phyloP scores from a whole-genome alignment of 1,284 basidiomycete species.

The Cutaneotrichosporon sp. region DNA sequence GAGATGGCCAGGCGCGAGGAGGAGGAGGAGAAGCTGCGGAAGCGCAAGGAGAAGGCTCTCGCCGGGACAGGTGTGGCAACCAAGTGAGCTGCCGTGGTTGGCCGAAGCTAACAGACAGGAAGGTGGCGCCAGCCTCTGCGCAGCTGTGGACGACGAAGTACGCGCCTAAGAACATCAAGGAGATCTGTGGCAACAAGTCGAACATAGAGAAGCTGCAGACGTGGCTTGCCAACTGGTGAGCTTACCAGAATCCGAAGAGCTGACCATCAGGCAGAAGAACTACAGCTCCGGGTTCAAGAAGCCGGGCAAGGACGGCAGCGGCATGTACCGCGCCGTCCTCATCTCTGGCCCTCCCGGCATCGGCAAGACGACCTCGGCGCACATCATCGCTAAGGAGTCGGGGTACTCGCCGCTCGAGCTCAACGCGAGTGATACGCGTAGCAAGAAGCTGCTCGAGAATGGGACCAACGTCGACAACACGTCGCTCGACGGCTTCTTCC shows the following conservation, averaged over 20 bases:
- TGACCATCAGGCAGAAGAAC: slow-evolving; percentile 65
- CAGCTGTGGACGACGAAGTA: slow-evolving; percentile 97
- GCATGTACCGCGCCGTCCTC: slow-evolving; percentile 80
- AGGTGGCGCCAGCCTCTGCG: slow-evolving; percentile 53
- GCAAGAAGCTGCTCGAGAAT: slow-evolving; percentile 95
- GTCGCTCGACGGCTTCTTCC: slow-evolving; percentile 85
- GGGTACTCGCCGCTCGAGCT: slow-evolving; percentile 93
- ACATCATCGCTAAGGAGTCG: slow-evolving; percentile 82
- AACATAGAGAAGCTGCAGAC: slow-evolving; percentile 81
- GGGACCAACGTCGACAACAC: slow-evolving; percentile 84
- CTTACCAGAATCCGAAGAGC: no score
- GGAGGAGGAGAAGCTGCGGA: slow-evolving; percentile 64
- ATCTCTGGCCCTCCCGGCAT: slow-evolving; percentile 95
- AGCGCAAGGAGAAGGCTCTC: slow-evolving; percentile 61
- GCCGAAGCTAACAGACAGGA: slow-evolving; percentile 36
- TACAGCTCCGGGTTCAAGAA: slow-evolving; percentile 82
- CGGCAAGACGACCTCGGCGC: slow-evolving; percentile 96
- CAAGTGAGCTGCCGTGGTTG: slow-evolving; percentile 37
- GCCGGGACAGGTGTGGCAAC: slow-evolving; percentile 43
- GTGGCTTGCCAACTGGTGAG: slow-evolving; percentile 89
- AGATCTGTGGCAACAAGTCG: slow-evolving; percentile 93
- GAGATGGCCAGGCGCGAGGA: slow-evolving; percentile 69
- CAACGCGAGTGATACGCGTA: slow-evolving; percentile 92
- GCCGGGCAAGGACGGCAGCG: slow-evolving; percentile 88
- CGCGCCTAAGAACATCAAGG: slow-evolving; percentile 81